phyloP scores from a whole-genome alignment of 2,329 filamentous ascomycete species.

The Cercospora brassicicola region DNA sequence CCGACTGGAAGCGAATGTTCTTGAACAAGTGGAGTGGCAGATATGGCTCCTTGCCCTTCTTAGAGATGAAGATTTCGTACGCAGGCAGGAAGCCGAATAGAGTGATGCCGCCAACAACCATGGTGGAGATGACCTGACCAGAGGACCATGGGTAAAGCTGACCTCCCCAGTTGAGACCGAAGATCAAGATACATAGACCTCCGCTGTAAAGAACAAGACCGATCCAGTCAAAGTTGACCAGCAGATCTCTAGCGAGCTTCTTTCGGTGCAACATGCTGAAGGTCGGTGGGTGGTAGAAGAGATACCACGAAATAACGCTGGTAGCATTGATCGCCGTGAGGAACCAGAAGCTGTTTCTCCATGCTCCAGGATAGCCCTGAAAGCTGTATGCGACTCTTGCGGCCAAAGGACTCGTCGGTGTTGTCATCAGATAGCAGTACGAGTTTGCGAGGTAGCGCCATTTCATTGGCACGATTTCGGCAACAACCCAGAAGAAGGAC shows the following conservation, averaged over 20 bases:
- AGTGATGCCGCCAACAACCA: conserved; percentile 30
- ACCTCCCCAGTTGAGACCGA: conserved; percentile 36
- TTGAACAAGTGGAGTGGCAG: conserved; percentile 34
- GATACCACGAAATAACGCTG: conserved; percentile 30
- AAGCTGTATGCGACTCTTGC: conserved; percentile 30
- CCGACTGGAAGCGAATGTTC: conserved; percentile 31
- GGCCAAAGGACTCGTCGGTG: conserved; percentile 29
- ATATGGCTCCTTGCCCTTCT: conserved; percentile 29
- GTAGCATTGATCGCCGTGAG: conserved; percentile 39
- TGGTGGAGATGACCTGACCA: conserved; percentile 33
- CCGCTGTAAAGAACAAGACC: conserved; percentile 31
- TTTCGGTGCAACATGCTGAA: conserved; percentile 35
- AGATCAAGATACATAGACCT: conserved; percentile 30
- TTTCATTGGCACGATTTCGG: conserved; percentile 42
- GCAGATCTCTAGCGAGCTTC: conserved; percentile 28
- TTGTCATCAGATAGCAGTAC: conserved; percentile 32
- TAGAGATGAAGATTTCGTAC: conserved; percentile 30
- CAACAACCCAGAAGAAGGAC: conserved; percentile 43
- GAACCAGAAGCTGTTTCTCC: conserved; percentile 33
- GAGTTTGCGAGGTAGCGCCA: conserved; percentile 32
- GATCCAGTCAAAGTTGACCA: conserved; percentile 33
- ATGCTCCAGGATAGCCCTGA: conserved; percentile 26
- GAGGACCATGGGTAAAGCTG: conserved; percentile 36
- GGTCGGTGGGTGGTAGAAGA: conserved; percentile 41
- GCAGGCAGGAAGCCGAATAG: conserved; percentile 29